These are phyloP conservation scores for Boletus rubropictus DNA, from an alignment of 768 basidiomycete species.

Conservation along the genomic window DNA sequence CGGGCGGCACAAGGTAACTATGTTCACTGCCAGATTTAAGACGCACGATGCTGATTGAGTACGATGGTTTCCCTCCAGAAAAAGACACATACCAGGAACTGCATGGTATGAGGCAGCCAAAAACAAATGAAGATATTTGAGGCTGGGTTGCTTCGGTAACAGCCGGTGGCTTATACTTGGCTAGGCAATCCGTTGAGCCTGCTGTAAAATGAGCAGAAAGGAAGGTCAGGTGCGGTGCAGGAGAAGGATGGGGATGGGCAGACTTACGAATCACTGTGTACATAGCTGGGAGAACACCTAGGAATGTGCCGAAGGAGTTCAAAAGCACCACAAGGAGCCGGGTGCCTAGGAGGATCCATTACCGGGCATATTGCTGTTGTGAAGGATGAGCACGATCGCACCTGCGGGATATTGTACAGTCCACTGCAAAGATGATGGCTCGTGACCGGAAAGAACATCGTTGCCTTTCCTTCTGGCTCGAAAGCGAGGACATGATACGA, in stretches of 20 bases:
- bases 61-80: slow-evolving; percentile 41
- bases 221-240: neutral
- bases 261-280: slow-evolving; percentile 36
- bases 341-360: slow-evolving; percentile 33
- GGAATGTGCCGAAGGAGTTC: slow-evolving; percentile 39
- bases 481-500: slow-evolving; percentile 42
- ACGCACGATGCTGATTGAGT: slow-evolving; percentile 37
- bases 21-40: slow-evolving; percentile 36
- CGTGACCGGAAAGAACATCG: slow-evolving; percentile 33
- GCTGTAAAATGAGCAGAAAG: slow-evolving; percentile 7
- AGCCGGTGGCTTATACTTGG: slow-evolving; percentile 22
- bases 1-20: slow-evolving; percentile 34
- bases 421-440: slow-evolving; percentile 33
- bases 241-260: too few species aligned
- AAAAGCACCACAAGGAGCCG: slow-evolving; percentile 40
- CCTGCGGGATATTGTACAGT: slow-evolving; percentile 36
- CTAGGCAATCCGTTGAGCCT: slow-evolving; percentile 27
- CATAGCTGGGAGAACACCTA: slow-evolving; percentile 34
- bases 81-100: slow-evolving; percentile 43
- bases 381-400: slow-evolving; percentile 20
- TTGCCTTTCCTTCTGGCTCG: slow-evolving; percentile 32
- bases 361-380: neutral
- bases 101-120: slow-evolving; percentile 21
- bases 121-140: slow-evolving; percentile 1
- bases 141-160: slow-evolving; percentile 21